Conservation (phyloP, 768 basidiomycete species). For the Tylopilus sp. region DNA sequence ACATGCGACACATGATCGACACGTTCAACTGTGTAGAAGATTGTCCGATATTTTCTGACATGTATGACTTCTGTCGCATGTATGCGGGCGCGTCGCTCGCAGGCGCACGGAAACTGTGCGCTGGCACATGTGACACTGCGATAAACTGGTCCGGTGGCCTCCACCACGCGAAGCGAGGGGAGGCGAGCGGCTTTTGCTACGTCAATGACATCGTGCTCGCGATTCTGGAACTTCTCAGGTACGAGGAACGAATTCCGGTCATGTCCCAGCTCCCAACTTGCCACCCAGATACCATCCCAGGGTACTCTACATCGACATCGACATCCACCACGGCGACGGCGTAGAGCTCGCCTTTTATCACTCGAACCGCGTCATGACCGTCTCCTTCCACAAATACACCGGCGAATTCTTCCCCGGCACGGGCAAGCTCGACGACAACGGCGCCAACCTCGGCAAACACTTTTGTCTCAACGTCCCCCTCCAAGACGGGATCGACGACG, state of each 20-base stretch:
- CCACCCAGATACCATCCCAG: conserved; percentile 79
- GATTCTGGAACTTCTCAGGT: conserved; percentile 90
- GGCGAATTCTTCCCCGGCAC: conserved; percentile 99
- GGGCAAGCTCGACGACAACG: conserved; percentile 92
- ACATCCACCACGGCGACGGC: conserved; percentile 98
- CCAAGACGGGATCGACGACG: conserved; percentile 95
- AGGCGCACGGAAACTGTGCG: conserved; percentile 82
- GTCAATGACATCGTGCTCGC: conserved; percentile 96
- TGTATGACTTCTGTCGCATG: conserved; percentile 93
- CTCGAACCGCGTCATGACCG: conserved; percentile 96
- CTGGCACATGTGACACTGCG: conserved; percentile 89
- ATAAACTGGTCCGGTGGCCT: conserved; percentile 99
- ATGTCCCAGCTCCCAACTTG: not conserved
- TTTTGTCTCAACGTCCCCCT: conserved; percentile 95
- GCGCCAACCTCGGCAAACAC: conserved; percentile 83
- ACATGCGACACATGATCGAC: conserved; percentile 76
- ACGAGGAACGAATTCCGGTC: conserved; percentile 7
- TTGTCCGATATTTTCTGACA: conserved; percentile 92
- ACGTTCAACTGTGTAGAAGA: conserved; percentile 95
- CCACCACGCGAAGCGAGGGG: conserved; percentile 96
- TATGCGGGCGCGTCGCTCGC: conserved; percentile 92
- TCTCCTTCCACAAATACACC: conserved; percentile 99
- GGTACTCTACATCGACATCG: conserved; percentile 97
- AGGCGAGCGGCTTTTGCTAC: conserved; percentile 98
- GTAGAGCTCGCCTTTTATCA: conserved; percentile 98